Percentiles rank a stretch among this genome's conserved stretches.
Conservation (phyloP, 441 rosid genomes). For the Sinapis alba region DNA sequence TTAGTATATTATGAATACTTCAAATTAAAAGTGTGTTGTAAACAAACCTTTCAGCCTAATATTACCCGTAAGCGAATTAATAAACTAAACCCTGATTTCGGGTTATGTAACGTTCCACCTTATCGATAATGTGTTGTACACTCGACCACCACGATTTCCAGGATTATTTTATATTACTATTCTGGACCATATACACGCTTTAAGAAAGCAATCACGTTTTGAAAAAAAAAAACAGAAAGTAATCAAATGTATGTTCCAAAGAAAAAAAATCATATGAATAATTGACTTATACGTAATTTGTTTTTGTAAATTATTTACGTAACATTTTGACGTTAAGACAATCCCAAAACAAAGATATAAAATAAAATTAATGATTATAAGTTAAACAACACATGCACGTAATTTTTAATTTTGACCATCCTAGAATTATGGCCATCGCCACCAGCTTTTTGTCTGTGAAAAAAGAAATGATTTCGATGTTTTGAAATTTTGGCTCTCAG, state of each 20-base stretch:
- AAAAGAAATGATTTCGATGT: constrained; percentile 13
- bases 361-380: background rate
- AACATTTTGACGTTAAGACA: constrained; percentile 26
- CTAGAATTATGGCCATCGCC: constrained; percentile 33
- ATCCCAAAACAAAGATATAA: background rate
- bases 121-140: constrained; percentile 40
- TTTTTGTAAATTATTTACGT: constrained; percentile 2
- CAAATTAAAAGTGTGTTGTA: constrained; percentile 11
- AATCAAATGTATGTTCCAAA: background rate
- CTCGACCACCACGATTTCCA: constrained; percentile 35
- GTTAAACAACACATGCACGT: constrained; percentile 16
- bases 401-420: background rate
- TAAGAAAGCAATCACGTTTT: constrained; percentile 5
- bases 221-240: background rate
- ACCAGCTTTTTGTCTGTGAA: constrained; percentile 23
- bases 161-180: background rate
- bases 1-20: constrained; percentile 15
- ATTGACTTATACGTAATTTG: constrained; percentile 25
- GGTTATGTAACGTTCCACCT: constrained; percentile 43
- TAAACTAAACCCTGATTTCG: constrained; percentile 23
- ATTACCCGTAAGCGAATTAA: constrained; percentile 23
- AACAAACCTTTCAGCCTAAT: constrained; percentile 27
- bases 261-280: background rate
- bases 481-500: constrained; percentile 36
- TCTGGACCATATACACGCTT: constrained; percentile 14